phyloP scores from a whole-genome alignment of 2,329 filamentous ascomycete species.

The Sporothrix luriei region DNA sequence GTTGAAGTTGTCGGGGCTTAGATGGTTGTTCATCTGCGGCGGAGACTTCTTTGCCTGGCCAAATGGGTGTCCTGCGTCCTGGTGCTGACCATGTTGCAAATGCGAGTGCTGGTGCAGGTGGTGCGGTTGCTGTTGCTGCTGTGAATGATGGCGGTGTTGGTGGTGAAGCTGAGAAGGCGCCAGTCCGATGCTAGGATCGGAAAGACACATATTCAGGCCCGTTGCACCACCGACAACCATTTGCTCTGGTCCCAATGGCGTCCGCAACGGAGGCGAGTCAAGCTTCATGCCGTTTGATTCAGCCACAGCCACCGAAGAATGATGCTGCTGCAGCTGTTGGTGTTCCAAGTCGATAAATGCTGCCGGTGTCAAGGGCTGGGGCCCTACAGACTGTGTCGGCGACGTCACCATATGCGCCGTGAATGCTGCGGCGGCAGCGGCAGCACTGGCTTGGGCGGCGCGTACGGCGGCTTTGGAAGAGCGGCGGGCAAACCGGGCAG shows the following conservation, averaged over 20 bases:
- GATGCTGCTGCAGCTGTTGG: conserved; percentile 32
- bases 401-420: conserved; percentile 36
- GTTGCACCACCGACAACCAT: conserved; percentile 27
- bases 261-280: conserved; percentile 7
- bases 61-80: not conserved
- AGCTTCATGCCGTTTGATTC: not conserved
- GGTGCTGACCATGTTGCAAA: not conserved
- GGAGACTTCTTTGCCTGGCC: conserved; percentile 40
- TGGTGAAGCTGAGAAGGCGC: conserved; percentile 20
- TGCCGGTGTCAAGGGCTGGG: conserved; percentile 41
- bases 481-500: conserved; percentile 54
- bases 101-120: conserved; percentile 33
- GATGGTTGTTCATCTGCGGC: conserved; percentile 40
- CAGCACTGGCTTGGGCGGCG: conserved; percentile 48
- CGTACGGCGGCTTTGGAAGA: conserved; percentile 53
- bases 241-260: conserved; percentile 29
- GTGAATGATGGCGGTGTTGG: conserved; percentile 32
- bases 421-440: conserved; percentile 41
- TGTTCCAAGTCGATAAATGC: conserved; percentile 47
- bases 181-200: conserved; percentile 23
- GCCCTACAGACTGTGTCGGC: conserved; percentile 37
- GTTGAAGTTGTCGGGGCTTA: conserved; percentile 44
- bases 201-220: conserved; percentile 33
- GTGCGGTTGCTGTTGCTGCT: conserved; percentile 37
- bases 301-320: conserved; percentile 15